Percentiles rank a stretch among this genome's conserved stretches.
These are phyloP conservation scores for Arthrobotrys pseudoclavata DNA, from an alignment of 2,329 filamentous ascomycete genomes.

Conservation along the genomic window DNA sequence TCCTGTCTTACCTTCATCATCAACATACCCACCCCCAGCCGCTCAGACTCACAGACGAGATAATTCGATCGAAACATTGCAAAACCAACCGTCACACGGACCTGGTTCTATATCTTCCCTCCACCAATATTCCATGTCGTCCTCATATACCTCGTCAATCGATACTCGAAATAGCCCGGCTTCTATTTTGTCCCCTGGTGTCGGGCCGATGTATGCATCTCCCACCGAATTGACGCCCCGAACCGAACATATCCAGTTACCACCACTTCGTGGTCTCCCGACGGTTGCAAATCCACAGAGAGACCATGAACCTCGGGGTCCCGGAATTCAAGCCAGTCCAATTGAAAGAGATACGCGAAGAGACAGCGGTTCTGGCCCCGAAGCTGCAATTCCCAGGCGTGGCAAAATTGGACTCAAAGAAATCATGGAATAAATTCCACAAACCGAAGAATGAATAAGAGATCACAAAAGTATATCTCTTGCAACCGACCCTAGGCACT, in stretches of 20 bases:
- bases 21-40: slow-evolving; percentile 43
- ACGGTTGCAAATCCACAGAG: slow-evolving; percentile 30
- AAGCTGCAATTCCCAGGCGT: slow-evolving; percentile 35
- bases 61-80: slow-evolving; percentile 48
- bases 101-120: slow-evolving; percentile 46
- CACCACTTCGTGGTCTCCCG: slow-evolving; percentile 44
- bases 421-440: slow-evolving; percentile 41
- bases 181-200: slow-evolving; percentile 51
- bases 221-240: slow-evolving; percentile 52
- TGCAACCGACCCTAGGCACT: background rate
- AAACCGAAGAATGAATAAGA: slow-evolving; percentile 5
- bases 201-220: slow-evolving; percentile 55
- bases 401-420: slow-evolving; percentile 56
- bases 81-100: slow-evolving; percentile 32
- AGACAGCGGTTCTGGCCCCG: slow-evolving; percentile 1
- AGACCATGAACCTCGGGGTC: slow-evolving; percentile 42
- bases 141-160: slow-evolving; percentile 51
- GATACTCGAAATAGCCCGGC: slow-evolving; percentile 51
- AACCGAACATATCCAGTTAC: slow-evolving; percentile 54
- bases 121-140: slow-evolving; percentile 55
- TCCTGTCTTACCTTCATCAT: slow-evolving; percentile 18
- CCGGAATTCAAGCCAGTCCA: slow-evolving; percentile 26
- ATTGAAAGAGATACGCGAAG: slow-evolving; percentile 27
- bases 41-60: slow-evolving; percentile 40
- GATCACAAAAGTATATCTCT: background rate